Base-by-base conservation (phyloP, 345 rosid genomes). In the Eutrema heterophyllum region DNA sequence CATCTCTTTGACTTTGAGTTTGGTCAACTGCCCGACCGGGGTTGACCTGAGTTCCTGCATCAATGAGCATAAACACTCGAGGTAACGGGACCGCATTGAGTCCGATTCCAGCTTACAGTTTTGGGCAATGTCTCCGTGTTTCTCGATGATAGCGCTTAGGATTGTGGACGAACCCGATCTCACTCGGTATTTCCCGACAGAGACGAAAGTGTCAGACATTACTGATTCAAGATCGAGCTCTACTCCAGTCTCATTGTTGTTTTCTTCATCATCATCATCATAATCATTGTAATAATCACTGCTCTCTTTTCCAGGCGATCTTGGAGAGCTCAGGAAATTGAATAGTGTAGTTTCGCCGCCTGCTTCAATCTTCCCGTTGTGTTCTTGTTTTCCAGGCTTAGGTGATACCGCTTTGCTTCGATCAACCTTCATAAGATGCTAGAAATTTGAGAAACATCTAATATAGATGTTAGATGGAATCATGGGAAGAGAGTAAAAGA, bases 51-150 rank as follows among this genome's bases (percentile, higher is more conserved):
- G 79, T 64, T 88, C 93, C 60, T 88, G 89, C 73, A 89, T 88
- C 46, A 92, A 81, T 15, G 84, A 76, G 84, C 97, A 92, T 38
- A 89, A 76, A 50, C 94, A 86, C 72, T 92, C 96, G 8, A 92
- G 75, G 82, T 86, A 86, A 45, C 86, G 88, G 0, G 90, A 78
- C 1, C 88, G 84, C 88, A 92, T 80, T 2, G 96, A 88, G 39
- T 75, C 71, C 2, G 97, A 92, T 78, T 86, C 92, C 66, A 92
- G 77, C 54, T 65, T 73, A 59, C 92, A 89, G 68, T 84, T 78
- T 41, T 85, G 84, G 1, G 92, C 96, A 55, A 92, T 86, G 56
- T 92, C 97, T 39, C 97, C 97, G 5, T 92, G 82, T 60, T 82
- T 91, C 59, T 82, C 81, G 5, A 91, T 59, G 75, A 91, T 85